Base-by-base conservation (phyloP, 1,284 basidiomycete genomes). In the Tilletiaria anomala region DNA sequence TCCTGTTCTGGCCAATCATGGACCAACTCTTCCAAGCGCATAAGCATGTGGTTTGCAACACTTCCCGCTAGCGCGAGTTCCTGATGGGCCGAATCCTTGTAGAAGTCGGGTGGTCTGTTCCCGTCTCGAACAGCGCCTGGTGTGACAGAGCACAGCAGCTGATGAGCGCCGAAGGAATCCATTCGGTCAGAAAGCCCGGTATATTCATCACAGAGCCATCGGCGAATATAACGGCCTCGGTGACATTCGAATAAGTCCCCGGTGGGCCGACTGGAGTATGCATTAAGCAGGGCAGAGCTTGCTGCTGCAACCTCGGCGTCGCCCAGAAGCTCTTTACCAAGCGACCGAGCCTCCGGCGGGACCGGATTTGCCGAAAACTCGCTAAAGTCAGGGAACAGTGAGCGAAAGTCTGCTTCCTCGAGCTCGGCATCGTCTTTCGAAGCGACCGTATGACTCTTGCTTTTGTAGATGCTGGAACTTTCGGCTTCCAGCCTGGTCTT, bases 1-100 rank as follows among this genome's bases (percentile, higher is more conserved):
- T 91, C 87, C 66, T 97, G 93, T 52, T 97, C 93, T 0, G 93
- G 91, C 87, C 87, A 96, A 53, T 88, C 81, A 45, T 71, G 68
- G 29, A 83, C 74, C 17, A 96, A 73, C 5, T 11, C 45, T 4
- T 31, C 36, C n/a, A 63, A 45, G 4, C 53, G 52, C 5, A 18
- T 31, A 5, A 46, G 45, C 15, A 66, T 45, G 14, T 44, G 47
- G 16, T 46, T 35, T 14, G 64, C 52, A 29, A 66, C 48, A 3
- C 41, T 40, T 3, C 48, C 52, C 15, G 51, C 49, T 24, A 53
- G 58, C n/a, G 43, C 40, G 1, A 50, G 37, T 39, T 65, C 54
- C 3, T 44, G 22, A 5, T 51, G 48, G 14, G 54, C 48, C 2
- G 58, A 35, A 15, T 62, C 60, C 22, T 53, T 35, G 52, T 66